Base-by-base conservation (phyloP, 2,329 filamentous ascomycete genomes). In the Sclerotinia spermophila region DNA sequence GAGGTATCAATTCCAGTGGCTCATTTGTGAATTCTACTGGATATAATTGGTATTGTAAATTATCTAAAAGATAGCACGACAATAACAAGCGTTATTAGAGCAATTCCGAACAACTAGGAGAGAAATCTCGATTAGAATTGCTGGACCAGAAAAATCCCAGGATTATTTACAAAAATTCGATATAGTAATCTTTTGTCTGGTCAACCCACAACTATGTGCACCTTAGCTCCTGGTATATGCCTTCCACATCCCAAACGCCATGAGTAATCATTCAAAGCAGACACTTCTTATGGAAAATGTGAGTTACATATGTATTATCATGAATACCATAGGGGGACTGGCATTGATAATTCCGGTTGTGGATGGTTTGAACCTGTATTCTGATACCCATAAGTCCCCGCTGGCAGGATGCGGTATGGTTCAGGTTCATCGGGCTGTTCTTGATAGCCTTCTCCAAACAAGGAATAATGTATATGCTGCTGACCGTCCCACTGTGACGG, bases 381-480 rank as follows among this genome's bases (percentile, higher is more conserved):
- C 5, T 17, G 45, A 66, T 30, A 66, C 2, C n/a, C 35, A 24
- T 66, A 66, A 38, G 62, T 66, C n/a, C 45, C 62, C 15, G 62
- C 45, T 24, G 62, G 62, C 15, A 35, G 62, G 1, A 66, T 66
- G 21, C 5, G 62, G 35, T 66, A 66, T 8, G 33, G 44, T 24
- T 66, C 45, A 5, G 33, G n/a, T 21, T 38, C 8, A 65, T 51
- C 19, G 24, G 33, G 2, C 24, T 53, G 44, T 64, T 64, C 42
- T 19, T 48, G 21, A 24, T 44, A 64, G 13, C 42, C 44, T 53
- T 24, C 44, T 35, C 44, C 56, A 64, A 62, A 69, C 19, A 69
- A 51, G 6, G 67, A 61, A 64, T 61, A 35, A 55, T 69, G 67
- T 51, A 69, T 40, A 30, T 53, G 33, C 51, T 69, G 67, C 27